These are phyloP conservation scores for Paragyromitra xinjiangensis DNA, from an alignment of 495 filamentous ascomycete genomes.

Conservation along the genomic window DNA sequence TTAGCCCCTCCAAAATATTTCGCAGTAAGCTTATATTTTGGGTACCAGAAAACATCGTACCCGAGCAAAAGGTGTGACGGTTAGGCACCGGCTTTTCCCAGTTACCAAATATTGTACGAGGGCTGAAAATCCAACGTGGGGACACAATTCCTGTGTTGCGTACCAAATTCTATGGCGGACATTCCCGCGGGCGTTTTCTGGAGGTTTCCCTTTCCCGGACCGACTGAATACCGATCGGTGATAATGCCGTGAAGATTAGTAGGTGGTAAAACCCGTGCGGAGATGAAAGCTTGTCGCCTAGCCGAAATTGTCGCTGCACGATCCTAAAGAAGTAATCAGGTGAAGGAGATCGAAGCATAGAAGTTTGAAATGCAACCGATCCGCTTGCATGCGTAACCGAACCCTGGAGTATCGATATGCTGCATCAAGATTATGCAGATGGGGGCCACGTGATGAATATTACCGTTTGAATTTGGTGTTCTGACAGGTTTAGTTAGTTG, in stretches of 20 bases:
- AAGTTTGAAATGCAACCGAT: constrained; percentile 41
- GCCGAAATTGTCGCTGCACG: constrained; percentile 23
- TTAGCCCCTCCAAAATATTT: constrained; percentile 18
- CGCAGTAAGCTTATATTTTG: constrained; percentile 27
- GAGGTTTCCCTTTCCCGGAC: neutral
- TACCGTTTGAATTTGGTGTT: constrained; percentile 36
- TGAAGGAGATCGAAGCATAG: constrained; percentile 29
- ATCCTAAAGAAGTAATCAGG: constrained; percentile 32
- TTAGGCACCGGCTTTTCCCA: constrained; percentile 1
- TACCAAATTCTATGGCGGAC: neutral
- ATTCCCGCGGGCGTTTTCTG: constrained; percentile 1
- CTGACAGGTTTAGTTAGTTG: constrained; percentile 20
- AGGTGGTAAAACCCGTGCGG: neutral
- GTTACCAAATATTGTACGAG: constrained; percentile 6
- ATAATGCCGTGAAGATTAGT: constrained; percentile 1
- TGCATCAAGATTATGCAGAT: constrained; percentile 47
- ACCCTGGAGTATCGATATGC: constrained; percentile 46
- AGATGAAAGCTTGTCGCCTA: constrained; percentile 39
- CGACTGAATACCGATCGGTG: constrained; percentile 8
- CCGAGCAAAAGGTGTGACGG: constrained; percentile 16
- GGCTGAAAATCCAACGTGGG: constrained; percentile 3
- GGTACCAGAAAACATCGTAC: constrained; percentile 1
- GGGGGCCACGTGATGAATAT: constrained; percentile 44
- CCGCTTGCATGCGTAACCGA: constrained; percentile 50
- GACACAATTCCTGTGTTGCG: constrained; percentile 11